Percentiles rank a stretch among this genome's conserved stretches.
These are phyloP conservation scores for Paramecium octaurelia DNA, from an alignment of 73 alveolate species.

Conservation along the genomic window DNA sequence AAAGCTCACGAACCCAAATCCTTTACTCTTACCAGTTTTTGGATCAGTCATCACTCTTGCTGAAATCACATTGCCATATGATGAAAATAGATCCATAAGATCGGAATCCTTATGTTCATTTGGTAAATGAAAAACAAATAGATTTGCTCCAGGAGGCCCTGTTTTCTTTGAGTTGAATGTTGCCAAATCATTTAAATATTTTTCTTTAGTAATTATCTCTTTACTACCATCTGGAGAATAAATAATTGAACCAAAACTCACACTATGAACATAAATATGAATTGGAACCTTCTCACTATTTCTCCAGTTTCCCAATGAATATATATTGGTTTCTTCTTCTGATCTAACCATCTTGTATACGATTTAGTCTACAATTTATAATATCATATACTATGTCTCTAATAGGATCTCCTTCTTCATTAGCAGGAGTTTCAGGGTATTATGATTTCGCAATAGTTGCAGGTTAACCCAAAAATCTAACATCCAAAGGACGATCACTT, in stretches of 20 bases:
- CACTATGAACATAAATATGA: background rate
- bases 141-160: conserved; percentile 63
- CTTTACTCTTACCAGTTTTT: conserved; percentile 56
- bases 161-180: conserved; percentile 34
- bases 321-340: conserved; percentile 9
- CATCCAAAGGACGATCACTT: conserved; percentile 31
- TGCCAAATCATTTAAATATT: background rate
- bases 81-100: conserved; percentile 33
- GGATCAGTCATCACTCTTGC: conserved; percentile 59
- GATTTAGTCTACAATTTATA: background rate
- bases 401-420: conserved; percentile 19
- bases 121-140: conserved; percentile 54
- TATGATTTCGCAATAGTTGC: background rate
- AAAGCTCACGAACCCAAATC: conserved; percentile 41
- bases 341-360: conserved; percentile 29
- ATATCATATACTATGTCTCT: background rate
- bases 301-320: conserved; percentile 51
- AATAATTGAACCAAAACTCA: conserved; percentile 47
- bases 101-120: conserved; percentile 58
- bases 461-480: conserved; percentile 16
- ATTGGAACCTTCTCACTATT: background rate
- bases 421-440: background rate
- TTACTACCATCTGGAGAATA: conserved; percentile 53
- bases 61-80: conserved; percentile 53
- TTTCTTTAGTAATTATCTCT: conserved; percentile 37